Evolutionary conservation across 805 yeast species (phyloP), one percentile per base, ranked within the genome.

Genomic region (Komagataella mondaviorum): DNA sequence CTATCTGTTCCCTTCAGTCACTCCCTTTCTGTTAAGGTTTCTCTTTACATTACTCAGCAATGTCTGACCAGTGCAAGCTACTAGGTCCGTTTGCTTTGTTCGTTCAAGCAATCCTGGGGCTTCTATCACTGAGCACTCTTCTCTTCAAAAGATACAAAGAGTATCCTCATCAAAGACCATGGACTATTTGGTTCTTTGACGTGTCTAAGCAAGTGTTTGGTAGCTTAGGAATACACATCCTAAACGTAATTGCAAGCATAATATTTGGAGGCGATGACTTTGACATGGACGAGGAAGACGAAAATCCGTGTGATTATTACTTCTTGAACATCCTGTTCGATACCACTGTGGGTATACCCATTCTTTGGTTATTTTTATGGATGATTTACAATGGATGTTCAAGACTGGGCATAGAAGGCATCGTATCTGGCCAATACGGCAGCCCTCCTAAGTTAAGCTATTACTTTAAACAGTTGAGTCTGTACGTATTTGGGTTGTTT

Each of bases 271-370:
- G 55, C 16, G 53, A 63, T 48, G 51, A 55, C 23, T 55, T 51
- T 30, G 55, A 56, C 23, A 52, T 55, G 50, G 54, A 58, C 48
- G 65, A 65, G 44, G 69, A 62, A n/a, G 68, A 63, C 3, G 75
- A 70, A 44, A 78, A 75, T 49, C 95, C 96, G 6, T 93, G 98
- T 66, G 91, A 88, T 58, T 93, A 96, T 93, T 91, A 93, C 69
- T 91, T 91, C 61, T 70, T 93, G 51, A 91, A 87, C 60, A 76
- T 91, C 44, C 73, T 91, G 24, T 77, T 91, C 62, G 99, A 91
- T 64, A 90, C 98, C 46, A 91, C 99, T 0, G 75, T 90, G 6
- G 99, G 99, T 0, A 91, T 91, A 2, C 95, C 95, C 6, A 77
- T 91, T 2, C 68, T 85, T 23, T 85, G 87, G 80, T 64, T 65